Base-by-base conservation (phyloP, 2,329 filamentous ascomycete species). In the Raffaelea ambrosiae region DNA sequence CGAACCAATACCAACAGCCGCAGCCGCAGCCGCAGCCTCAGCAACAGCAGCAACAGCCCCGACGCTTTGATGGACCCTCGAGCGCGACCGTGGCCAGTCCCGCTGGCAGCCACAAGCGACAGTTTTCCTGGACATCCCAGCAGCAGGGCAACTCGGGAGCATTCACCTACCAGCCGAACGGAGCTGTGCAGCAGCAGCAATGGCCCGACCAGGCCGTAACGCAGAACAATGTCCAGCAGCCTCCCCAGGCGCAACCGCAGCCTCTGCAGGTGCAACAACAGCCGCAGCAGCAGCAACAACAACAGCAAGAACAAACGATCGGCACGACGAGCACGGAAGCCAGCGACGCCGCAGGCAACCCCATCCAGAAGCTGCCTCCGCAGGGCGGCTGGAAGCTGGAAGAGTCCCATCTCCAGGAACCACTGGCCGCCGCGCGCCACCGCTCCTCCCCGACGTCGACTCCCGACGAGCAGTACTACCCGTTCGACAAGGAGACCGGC, bases 401-500 rank as follows among this genome's bases (percentile, higher is more conserved):
- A 52, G 74, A 78, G 59, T 79, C 76, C 10, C 68, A 74, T 49
- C 62, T 80, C 33, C 61, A 69, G 1, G 69, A 75, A 52, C 77
- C 77, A 22, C 63, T 69, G 18, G 57, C 63, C 4, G 58, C 64
- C 3, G 63, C 65, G 29, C 63, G 64, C 19, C 63, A 66, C 40
- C 62, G 64, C 11, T 53, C 60, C 5, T 63, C 63, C 10, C 57
- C 62, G 1, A 59, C 58, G 43, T 58, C 54, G 29, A 43, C 60
- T 41, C 23, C 43, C 26, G 47, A 59, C 36, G 36, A 44, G 41
- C 55, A 55, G 58, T 53, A 57, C 39, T 67, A 64, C 46, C 70
- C 65, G 9, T 70, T 70, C 39, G 73, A 77, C 46, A 79, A 78
- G 55, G 76, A 79, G 56, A 76, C 68, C 0, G 74, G 70, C 1